These are phyloP conservation scores for Tulasnella sp. DNA, from an alignment of 768 basidiomycete genomes.

Conservation along the genomic window DNA sequence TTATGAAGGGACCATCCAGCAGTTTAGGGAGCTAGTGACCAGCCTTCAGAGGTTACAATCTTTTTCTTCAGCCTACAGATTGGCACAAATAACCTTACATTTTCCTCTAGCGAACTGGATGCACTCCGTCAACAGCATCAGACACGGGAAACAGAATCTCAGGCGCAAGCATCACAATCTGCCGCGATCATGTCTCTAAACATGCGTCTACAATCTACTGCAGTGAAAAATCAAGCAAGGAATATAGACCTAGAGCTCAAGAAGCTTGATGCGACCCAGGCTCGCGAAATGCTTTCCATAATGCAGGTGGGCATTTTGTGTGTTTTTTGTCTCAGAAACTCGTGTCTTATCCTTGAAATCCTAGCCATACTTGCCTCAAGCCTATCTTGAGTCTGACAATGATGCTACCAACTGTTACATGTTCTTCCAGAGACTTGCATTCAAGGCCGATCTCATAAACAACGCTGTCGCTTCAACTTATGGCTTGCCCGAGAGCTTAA, in stretches of 20 bases:
- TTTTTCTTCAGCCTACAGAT: slow-evolving; percentile 14
- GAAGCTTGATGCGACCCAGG: slow-evolving; percentile 72
- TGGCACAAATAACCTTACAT: background rate
- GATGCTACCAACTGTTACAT: slow-evolving; percentile 83
- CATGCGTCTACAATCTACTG: slow-evolving; percentile 83
- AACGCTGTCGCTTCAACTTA: slow-evolving; percentile 70
- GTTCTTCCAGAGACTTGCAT: slow-evolving; percentile 80
- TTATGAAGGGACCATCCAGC: slow-evolving; percentile 72
- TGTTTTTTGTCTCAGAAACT: background rate
- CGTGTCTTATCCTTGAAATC: slow-evolving; percentile 11
- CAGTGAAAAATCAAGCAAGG: slow-evolving; percentile 79
- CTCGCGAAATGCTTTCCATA: slow-evolving; percentile 64
- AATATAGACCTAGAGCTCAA: slow-evolving; percentile 81
- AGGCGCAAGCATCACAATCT: slow-evolving; percentile 71
- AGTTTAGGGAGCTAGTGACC: slow-evolving; percentile 86
- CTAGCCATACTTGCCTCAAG: slow-evolving; percentile 84
- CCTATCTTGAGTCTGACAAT: slow-evolving; percentile 79
- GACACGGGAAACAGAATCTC: slow-evolving; percentile 69
- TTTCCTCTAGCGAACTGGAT: slow-evolving; percentile 63
- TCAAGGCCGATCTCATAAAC: slow-evolving; percentile 80
- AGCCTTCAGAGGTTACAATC: slow-evolving; percentile 60
- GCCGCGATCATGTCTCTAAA: slow-evolving; percentile 92
- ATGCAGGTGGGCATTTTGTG: slow-evolving; percentile 45
- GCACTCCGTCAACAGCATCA: slow-evolving; percentile 71
- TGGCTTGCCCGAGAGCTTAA: slow-evolving; percentile 72